Evolutionary conservation across 495 filamentous ascomycete species (phyloP), one percentile per base, ranked within the genome.

Genomic region (Poronia punctata): DNA sequence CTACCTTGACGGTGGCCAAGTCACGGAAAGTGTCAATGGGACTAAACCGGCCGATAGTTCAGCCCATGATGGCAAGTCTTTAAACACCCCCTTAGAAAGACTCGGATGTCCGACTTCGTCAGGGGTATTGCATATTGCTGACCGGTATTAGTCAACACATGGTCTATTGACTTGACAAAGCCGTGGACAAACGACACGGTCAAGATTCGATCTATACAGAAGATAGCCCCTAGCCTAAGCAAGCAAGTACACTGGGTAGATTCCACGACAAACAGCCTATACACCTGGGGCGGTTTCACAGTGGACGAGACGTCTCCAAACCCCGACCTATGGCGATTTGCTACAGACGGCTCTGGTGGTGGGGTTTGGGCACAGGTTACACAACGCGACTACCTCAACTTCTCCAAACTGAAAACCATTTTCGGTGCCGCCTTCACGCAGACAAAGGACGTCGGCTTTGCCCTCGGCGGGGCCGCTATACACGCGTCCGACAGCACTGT

Each of bases 221-320:
- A 64, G 35, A 35, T 26, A 22, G 40, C 35, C 25, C 51, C 33
- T 3, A 33, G 45, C 10, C 30, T 43, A 40, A 50, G 43, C 23
- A 50, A 58, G 28, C 56, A 54, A n/a, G 35, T 42, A 5, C 35
- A 54, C 18, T 66, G 59, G 59, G 37, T 49, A 4, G 54, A 65
- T 40, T 12, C 27, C 4, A 45, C 41, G 4, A 41, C 36, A 3
- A 49, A 50, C 20, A 39, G 34, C 22, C 53, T 65, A 19, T 67
- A 67, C 40, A 45, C 51, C 9, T 67, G 61, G 59, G 64, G 57
- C 14, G 64, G 65, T 9, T 53, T 46, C 35, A 22, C 23, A 3
- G 25, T 35, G 26, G 33, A 35, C 34, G 27, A 24, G 7, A 9
- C 46, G 9, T 48, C 53, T 7, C 50, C 47, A 1, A 31, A 29